Conservation (phyloP, 2,329 filamentous ascomycete species). For the Penicillium sp. region DNA sequence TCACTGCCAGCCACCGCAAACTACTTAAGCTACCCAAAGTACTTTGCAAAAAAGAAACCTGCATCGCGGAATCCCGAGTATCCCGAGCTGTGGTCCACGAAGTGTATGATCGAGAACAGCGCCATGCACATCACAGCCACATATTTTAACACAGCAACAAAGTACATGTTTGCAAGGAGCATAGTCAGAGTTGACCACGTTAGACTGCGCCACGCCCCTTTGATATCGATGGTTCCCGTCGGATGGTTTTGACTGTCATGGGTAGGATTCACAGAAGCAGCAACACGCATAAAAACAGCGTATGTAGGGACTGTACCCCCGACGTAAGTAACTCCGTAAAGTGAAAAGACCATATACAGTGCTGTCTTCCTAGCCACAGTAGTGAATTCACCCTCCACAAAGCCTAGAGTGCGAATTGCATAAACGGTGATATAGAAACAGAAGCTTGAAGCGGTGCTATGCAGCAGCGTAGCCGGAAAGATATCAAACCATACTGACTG, state of each 20-base stretch:
- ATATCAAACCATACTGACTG: neutral
- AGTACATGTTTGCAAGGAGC: neutral
- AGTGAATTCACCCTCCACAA: neutral
- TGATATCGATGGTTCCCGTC: neutral
- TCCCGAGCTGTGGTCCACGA: neutral
- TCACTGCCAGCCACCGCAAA: neutral
- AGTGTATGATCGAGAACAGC: neutral
- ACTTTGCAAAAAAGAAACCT: neutral
- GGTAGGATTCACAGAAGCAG: neutral
- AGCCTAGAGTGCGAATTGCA: neutral
- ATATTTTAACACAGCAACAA: neutral
- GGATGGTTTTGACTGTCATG: neutral
- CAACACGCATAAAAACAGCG: constrained; percentile 9
- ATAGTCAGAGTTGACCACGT: neutral
- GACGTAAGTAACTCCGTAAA: constrained; percentile 1
- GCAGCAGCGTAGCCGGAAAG: constrained; percentile 4
- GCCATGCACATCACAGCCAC: neutral
- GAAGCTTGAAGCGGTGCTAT: constrained; percentile 1
- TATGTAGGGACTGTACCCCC: constrained; percentile 5
- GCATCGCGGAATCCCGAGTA: neutral
- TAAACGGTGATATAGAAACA: constrained; percentile 8
- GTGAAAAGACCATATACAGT: neutral
- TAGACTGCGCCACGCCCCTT: constrained; percentile 2
- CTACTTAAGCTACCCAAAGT: neutral
- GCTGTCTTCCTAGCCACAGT: neutral